Conservation (phyloP, 495 filamentous ascomycete species). For the Neurospora intermedia region DNA sequence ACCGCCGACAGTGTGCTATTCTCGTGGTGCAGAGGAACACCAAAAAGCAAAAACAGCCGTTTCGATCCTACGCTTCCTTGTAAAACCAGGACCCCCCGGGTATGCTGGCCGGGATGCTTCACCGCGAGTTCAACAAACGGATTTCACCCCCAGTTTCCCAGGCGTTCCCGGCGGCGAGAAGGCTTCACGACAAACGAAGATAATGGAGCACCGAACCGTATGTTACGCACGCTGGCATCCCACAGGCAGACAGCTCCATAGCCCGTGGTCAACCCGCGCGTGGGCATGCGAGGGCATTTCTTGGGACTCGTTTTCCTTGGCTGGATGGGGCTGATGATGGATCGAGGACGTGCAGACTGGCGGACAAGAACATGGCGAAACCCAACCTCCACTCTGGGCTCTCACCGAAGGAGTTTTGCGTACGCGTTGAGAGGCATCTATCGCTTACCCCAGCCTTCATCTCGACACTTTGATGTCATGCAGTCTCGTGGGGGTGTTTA, state of each 20-base stretch:
- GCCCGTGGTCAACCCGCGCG: not conserved
- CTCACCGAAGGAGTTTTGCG: not conserved
- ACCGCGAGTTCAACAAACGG: not conserved
- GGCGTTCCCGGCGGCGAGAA: not conserved
- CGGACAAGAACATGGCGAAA: not conserved
- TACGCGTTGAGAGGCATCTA: not conserved
- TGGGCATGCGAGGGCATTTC: not conserved
- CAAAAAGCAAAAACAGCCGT: not conserved
- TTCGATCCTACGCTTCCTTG: not conserved
- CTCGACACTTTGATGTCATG: not conserved
- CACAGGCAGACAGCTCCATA: not conserved
- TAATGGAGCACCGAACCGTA: not conserved
- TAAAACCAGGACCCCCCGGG: not conserved
- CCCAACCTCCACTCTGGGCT: not conserved
- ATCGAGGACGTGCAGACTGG: not conserved
- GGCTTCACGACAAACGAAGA: not conserved
- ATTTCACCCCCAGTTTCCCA: not conserved
- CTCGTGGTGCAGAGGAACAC: not conserved
- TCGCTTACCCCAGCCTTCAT: not conserved
- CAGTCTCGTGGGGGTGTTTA: not conserved
- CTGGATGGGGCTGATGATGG: not conserved
- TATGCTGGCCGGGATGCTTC: not conserved
- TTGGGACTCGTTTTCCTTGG: not conserved
- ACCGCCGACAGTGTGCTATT: not conserved
- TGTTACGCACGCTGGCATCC: not conserved